Evolutionary conservation across 2,329 filamentous ascomycete genomes (phyloP), one percentile per base, ranked within the genome.

Genomic region (Colletotrichum viniferum): DNA sequence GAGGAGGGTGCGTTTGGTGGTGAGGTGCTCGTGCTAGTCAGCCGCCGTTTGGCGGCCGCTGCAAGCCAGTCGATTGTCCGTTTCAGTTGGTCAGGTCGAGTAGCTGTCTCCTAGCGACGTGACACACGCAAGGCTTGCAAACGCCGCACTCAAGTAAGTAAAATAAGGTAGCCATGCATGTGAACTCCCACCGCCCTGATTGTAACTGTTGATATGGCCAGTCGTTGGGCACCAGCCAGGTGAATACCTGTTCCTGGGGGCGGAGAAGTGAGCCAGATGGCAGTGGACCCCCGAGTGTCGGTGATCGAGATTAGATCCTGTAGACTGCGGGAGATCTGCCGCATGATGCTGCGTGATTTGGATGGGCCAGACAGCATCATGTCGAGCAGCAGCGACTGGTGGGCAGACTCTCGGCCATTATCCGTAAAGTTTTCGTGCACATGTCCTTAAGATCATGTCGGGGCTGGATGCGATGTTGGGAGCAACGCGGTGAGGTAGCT

Each of bases 241-340:
- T 24, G 28, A 48, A 66, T 21, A 62, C 60, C 48, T 61, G 61
- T 30, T 28, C 10, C 26, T 28, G 26, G 26, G 38, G 24, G 64
- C 36, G 28, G 36, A 71, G 9, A 60, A 65, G 71, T 62, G 52
- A 66, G 52, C 30, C 64, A 60, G 48, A 24, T 55, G 32, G 26
- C 34, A 61, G 36, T 69, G 72, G 70, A 14, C 55, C 60, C 67
- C 36, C 48, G 32, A 34, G 28, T 68, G 28, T 61, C n/a, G 56
- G 70, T 60, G 34, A 74, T 74, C 60, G 34, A 70, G 67, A 71
- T 74, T 73, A 73, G 56, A 64, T 69, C 56, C 56, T 76, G 63
- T 73, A 69, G 63, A 68, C 52, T 48, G 64, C 63, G 69, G 70
- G 63, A 73, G 73, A 73, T 75, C 56, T 69, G 67, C 69, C 24